A percentile compares a stretch with the other conserved stretches of the same genome.
Evolutionary conservation across 345 rosid genomes (phyloP).

Genomic region (Turnera subulata): DNA sequence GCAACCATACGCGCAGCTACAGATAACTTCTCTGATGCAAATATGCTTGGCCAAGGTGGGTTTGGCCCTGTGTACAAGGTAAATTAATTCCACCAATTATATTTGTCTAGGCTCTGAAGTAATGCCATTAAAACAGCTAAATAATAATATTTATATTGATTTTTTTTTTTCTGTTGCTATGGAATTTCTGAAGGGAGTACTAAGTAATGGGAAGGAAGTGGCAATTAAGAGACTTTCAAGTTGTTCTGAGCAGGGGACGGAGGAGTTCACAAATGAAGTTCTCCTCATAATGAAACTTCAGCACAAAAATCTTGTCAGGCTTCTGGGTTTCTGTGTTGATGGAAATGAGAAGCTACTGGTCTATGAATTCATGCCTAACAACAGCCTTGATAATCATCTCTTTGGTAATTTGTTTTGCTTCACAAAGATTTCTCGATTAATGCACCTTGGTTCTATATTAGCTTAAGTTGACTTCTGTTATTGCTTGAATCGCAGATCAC

Average conservation of each 20-base stretch:
- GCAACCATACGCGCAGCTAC: too few species aligned
- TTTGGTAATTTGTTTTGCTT: slow-evolving; percentile 16
- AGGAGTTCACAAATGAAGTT: slow-evolving; percentile 42
- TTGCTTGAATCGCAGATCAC: too few species aligned
- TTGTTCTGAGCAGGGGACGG: slow-evolving; percentile 25
- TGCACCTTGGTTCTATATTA: neutral
- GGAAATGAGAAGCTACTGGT: slow-evolving; percentile 32
- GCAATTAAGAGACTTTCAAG: slow-evolving; percentile 37
- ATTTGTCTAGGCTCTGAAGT: too few species aligned
- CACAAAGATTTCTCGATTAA: neutral
- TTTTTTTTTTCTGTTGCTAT: too few species aligned
- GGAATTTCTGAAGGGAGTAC: too few species aligned
- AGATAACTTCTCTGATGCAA: too few species aligned
- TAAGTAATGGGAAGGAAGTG: slow-evolving; percentile 34
- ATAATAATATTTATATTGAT: too few species aligned
- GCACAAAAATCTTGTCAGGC: slow-evolving; percentile 34
- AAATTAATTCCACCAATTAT: too few species aligned
- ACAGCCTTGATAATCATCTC: slow-evolving; percentile 30
- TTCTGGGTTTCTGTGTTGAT: slow-evolving; percentile 29
- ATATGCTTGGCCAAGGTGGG: too few species aligned
- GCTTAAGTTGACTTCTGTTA: neutral
- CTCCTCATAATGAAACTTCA: slow-evolving; percentile 35
- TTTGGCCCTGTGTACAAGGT: too few species aligned
- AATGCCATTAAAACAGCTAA: too few species aligned
- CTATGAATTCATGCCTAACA: slow-evolving; percentile 37